phyloP scores from a whole-genome alignment of 2,329 filamentous ascomycete species.

The Arthrobotrys conoides region DNA sequence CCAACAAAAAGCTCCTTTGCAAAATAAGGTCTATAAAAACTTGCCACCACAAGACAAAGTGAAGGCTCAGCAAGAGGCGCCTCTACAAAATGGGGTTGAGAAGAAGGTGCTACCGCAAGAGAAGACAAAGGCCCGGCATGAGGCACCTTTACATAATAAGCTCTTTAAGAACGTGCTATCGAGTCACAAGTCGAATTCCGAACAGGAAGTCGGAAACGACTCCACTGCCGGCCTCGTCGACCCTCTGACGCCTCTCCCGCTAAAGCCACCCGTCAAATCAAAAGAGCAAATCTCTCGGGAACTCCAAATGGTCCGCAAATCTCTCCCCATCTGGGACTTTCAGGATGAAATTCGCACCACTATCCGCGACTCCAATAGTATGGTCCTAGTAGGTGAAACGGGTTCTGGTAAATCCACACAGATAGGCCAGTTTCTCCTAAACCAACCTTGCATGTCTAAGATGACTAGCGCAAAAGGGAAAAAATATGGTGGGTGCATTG shows the following conservation, averaged over 20 bases:
- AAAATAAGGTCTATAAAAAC: no score
- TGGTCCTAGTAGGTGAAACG: constrained; percentile 92
- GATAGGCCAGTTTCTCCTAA: constrained; percentile 87
- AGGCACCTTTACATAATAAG: constrained; percentile 8
- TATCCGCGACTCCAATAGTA: constrained; percentile 77
- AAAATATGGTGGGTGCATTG: constrained; percentile 82
- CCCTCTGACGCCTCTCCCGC: constrained; percentile 41
- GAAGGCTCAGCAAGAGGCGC: background rate
- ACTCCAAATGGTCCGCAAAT: constrained; percentile 70
- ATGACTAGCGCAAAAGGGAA: constrained; percentile 68
- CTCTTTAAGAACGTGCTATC: constrained; percentile 40
- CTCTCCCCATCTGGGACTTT: constrained; percentile 85
- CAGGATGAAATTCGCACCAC: constrained; percentile 77
- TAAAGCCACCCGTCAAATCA: constrained; percentile 32
- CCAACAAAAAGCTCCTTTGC: background rate
- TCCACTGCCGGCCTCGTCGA: constrained; percentile 51
- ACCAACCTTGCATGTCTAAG: constrained; percentile 82
- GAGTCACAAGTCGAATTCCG: constrained; percentile 26
- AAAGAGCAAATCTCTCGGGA: constrained; percentile 46
- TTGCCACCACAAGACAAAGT: no score
- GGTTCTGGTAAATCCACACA: constrained; percentile 98
- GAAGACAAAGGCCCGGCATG: background rate
- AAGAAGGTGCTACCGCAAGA: background rate
- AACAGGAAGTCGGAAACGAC: constrained; percentile 54
- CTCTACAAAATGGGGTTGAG: background rate